A percentile compares a stretch with the other conserved stretches of the same genome.
These are phyloP conservation scores for Colletotrichum salicis DNA, from an alignment of 2,329 filamentous ascomycete species.

Conservation along the genomic window DNA sequence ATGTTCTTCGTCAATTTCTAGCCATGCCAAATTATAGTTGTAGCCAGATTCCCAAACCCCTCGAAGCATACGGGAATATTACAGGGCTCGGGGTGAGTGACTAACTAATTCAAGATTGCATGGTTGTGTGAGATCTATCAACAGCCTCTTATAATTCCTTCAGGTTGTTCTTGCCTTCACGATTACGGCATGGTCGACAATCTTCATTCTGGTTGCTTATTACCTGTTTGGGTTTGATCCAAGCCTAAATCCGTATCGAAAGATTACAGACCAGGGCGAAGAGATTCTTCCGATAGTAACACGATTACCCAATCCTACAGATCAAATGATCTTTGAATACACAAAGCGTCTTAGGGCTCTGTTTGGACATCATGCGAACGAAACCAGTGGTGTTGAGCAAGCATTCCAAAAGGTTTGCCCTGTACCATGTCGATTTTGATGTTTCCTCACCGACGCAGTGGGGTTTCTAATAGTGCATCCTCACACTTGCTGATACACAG, in stretches of 20 bases:
- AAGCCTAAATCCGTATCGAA: not conserved
- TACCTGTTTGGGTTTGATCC: not conserved
- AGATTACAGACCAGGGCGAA: not conserved
- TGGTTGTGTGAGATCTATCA: too few relatives aligned
- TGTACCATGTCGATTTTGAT: too few relatives aligned
- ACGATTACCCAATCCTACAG: not conserved
- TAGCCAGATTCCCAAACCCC: not conserved
- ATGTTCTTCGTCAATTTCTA: too few relatives aligned
- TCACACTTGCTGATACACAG: conserved; percentile 1
- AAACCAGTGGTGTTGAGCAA: not conserved
- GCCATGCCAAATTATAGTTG: not conserved
- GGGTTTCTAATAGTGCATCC: not conserved
- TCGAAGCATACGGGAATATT: conserved; percentile 10
- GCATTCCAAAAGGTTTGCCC: conserved; percentile 3
- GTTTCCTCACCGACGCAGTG: fast-evolving
- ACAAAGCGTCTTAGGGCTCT: not conserved
- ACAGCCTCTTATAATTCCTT: too few relatives aligned
- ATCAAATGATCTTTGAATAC: not conserved
- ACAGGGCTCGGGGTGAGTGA: conserved; percentile 6
- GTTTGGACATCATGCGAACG: not conserved
- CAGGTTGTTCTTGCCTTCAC: conserved; percentile 4
- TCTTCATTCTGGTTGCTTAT: not conserved
- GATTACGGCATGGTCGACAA: not conserved
- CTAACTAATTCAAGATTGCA: too few relatives aligned
- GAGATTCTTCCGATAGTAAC: not conserved